Conservation (phyloP, 345 rosid species). For the Salix purpurea region DNA sequence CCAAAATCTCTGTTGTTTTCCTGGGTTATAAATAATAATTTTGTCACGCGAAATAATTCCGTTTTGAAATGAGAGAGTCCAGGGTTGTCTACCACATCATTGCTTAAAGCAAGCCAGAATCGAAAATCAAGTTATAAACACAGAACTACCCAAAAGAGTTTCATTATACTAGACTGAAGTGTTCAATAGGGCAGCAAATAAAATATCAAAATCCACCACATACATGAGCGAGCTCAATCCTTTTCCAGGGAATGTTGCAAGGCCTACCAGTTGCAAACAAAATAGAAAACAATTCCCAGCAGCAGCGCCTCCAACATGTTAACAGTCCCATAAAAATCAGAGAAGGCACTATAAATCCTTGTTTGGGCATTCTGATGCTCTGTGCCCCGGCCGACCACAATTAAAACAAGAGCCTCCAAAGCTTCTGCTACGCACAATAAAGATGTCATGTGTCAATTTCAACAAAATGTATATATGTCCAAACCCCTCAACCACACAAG, state of each 20-base stretch:
- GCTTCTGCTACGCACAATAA: constrained; percentile 33
- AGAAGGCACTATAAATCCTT: constrained; percentile 17
- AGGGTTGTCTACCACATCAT: too few species aligned
- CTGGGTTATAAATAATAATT: too few species aligned
- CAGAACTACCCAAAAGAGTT: neutral
- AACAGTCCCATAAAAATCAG: neutral
- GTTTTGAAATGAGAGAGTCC: too few species aligned
- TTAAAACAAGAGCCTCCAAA: constrained; percentile 85
- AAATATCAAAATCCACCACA: neutral
- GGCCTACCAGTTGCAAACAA: constrained; percentile 1
- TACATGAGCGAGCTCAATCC: neutral
- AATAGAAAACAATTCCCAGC: constrained; percentile 7
- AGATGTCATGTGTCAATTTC: neutral
- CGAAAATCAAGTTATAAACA: neutral
- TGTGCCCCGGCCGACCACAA: constrained; percentile 77
- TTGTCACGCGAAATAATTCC: too few species aligned
- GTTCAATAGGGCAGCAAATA: neutral
- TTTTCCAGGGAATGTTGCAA: neutral
- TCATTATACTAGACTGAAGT: neutral
- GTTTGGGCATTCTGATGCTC: constrained; percentile 83
- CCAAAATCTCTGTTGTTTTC: too few species aligned
- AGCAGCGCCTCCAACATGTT: neutral
- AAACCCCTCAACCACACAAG: neutral
- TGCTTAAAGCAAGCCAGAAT: neutral
- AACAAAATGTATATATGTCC: neutral